Percentiles rank a stretch among this genome's conserved stretches.
These are phyloP conservation scores for Anisogramma anomala DNA, from an alignment of 2,329 filamentous ascomycete genomes.

Conservation along the genomic window DNA sequence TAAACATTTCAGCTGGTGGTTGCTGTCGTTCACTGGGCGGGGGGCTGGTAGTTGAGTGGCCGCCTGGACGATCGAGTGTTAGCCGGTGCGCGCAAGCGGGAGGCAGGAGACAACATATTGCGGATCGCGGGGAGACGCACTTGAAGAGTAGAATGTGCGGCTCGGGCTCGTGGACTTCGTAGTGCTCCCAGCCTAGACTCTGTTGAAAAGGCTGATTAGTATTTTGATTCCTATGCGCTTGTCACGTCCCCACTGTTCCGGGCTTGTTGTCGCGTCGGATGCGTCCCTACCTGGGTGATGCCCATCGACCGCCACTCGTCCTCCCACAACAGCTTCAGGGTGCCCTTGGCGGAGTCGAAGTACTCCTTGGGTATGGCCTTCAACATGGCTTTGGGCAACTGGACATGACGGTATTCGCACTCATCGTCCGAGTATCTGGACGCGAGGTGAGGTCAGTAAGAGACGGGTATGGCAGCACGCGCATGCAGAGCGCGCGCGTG, in stretches of 20 bases:
- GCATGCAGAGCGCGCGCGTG: neutral
- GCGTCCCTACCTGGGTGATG: constrained; percentile 72
- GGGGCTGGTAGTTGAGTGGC: constrained; percentile 74
- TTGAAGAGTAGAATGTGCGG: constrained; percentile 98
- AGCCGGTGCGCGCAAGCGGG: constrained; percentile 11
- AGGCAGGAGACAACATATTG: too few relatives aligned
- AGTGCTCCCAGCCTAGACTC: constrained; percentile 98
- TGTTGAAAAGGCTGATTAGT: constrained; percentile 26
- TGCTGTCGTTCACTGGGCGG: constrained; percentile 32
- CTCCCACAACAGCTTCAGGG: constrained; percentile 92
- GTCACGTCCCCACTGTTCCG: constrained; percentile 2
- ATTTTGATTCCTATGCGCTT: constrained; percentile 9
- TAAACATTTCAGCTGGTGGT: constrained; percentile 9
- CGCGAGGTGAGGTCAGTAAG: constrained; percentile 12
- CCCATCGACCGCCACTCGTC: constrained; percentile 96
- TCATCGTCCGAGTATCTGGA: constrained; percentile 81
- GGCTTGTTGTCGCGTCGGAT: constrained; percentile 1
- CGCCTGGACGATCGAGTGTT: constrained; percentile 40
- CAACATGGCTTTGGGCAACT: constrained; percentile 95
- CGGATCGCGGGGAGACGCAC: constrained; percentile 52
- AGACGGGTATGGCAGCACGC: constrained; percentile 1
- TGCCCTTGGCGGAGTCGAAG: constrained; percentile 79
- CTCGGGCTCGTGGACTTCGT: constrained; percentile 97
- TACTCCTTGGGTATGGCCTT: constrained; percentile 94
- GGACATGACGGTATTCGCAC: constrained; percentile 95